A percentile compares a stretch with the other conserved stretches of the same genome.
Evolutionary conservation across 306 rosid genomes (phyloP).

Genomic region (Rubus idaeus): DNA sequence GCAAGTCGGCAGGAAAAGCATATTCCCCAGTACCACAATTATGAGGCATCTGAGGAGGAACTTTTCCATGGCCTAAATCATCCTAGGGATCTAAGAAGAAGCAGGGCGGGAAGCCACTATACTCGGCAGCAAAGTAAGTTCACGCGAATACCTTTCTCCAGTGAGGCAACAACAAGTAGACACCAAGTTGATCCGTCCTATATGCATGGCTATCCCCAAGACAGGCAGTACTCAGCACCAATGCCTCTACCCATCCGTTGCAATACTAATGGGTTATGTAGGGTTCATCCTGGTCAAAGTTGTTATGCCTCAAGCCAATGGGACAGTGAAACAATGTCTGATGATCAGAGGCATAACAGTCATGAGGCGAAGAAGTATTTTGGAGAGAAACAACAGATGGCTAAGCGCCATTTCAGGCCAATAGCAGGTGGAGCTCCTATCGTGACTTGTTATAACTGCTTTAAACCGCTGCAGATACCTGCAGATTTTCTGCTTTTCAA

Average conservation of each 20-base stretch:
- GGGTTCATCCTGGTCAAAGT: slow-evolving; percentile 41
- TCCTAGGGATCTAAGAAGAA: slow-evolving; percentile 43
- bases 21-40: slow-evolving; percentile 34
- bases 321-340: slow-evolving; percentile 42
- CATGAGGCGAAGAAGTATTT: slow-evolving; percentile 39
- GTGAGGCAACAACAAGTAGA: slow-evolving; percentile 54
- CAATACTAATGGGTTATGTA: slow-evolving; percentile 30
- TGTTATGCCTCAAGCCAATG: slow-evolving; percentile 49
- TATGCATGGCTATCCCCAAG: slow-evolving; percentile 41
- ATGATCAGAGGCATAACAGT: slow-evolving; percentile 41
- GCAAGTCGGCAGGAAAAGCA: slow-evolving; percentile 40
- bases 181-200: slow-evolving; percentile 49
- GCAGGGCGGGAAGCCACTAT: slow-evolving; percentile 34
- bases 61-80: slow-evolving; percentile 39
- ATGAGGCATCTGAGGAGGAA: slow-evolving; percentile 41
- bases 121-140: slow-evolving; percentile 37
- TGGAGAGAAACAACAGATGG: slow-evolving; percentile 45
- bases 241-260: slow-evolving; percentile 37
- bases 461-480: slow-evolving; percentile 61
- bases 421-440: slow-evolving; percentile 91
- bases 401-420: slow-evolving; percentile 69
- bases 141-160: slow-evolving; percentile 61
- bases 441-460: slow-evolving; percentile 70
- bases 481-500: slow-evolving; percentile 70
- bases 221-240: slow-evolving; percentile 51